These are phyloP conservation scores for Daedalea quercina DNA, from an alignment of 768 basidiomycete genomes.

Conservation along the genomic window DNA sequence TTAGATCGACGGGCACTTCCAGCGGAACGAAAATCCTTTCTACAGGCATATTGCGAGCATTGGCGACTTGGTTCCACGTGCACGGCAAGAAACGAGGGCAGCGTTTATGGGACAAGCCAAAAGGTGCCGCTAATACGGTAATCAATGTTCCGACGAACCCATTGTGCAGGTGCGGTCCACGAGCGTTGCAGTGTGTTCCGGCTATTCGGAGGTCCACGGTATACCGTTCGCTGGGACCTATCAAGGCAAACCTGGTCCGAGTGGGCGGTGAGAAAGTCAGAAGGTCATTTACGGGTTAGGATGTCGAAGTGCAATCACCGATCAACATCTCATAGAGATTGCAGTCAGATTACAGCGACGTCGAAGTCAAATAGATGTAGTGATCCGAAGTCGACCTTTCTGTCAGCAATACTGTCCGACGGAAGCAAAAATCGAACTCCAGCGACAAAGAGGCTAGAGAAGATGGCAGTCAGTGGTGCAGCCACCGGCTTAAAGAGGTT, in stretches of 20 bases:
- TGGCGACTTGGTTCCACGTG: too few relatives aligned
- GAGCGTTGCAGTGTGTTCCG: background rate
- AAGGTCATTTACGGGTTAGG: conserved; percentile 7
- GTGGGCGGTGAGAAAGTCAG: conserved; percentile 8
- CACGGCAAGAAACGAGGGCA: too few relatives aligned
- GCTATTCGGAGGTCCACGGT: background rate
- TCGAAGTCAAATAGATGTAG: background rate
- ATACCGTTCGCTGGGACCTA: background rate
- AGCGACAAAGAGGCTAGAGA: too few relatives aligned
- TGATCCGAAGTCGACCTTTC: background rate
- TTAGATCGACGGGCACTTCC: too few relatives aligned
- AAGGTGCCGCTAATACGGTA: background rate
- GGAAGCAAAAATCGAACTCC: background rate
- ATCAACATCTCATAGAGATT: conserved; percentile 19
- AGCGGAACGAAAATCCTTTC: too few relatives aligned
- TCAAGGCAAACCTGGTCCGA: conserved; percentile 3
- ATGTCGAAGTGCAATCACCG: conserved; percentile 13
- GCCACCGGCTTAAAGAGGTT: too few relatives aligned
- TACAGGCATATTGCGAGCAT: too few relatives aligned
- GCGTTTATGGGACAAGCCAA: too few relatives aligned
- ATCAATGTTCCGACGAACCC: background rate
- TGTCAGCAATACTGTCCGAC: background rate
- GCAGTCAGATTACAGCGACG: conserved; percentile 4
- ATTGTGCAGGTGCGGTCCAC: background rate
- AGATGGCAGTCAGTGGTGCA: too few relatives aligned